These are phyloP conservation scores for Obelidium mucronatum DNA, from an alignment of 192 early-diverging fungal species.

Conservation along the genomic window DNA sequence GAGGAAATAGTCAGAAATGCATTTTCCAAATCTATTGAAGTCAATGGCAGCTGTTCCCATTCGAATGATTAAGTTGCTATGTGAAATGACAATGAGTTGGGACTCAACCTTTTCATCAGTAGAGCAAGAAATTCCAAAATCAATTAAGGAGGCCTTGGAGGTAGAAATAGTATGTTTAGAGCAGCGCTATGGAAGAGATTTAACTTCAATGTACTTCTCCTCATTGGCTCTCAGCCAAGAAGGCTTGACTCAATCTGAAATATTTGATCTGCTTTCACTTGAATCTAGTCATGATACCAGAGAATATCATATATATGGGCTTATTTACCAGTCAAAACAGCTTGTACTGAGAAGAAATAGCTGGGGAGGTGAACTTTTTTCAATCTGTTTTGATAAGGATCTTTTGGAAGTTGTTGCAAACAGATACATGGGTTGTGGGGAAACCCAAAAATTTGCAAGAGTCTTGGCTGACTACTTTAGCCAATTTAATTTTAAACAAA, in stretches of 20 bases:
- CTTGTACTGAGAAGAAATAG: neutral
- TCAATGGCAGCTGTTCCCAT: conserved; percentile 20
- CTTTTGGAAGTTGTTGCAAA: conserved; percentile 2
- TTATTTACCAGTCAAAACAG: neutral
- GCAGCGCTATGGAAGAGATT: neutral
- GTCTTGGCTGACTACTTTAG: conserved; percentile 19
- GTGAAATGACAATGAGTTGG: conserved; percentile 12
- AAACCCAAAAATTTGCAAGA: neutral
- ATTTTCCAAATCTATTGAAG: neutral
- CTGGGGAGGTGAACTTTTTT: conserved; percentile 35
- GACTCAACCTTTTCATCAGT: neutral
- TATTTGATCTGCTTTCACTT: conserved; percentile 13
- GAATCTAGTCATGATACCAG: neutral
- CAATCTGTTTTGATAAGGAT: conserved; percentile 9
- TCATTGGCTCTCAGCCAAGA: neutral
- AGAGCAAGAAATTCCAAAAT: neutral
- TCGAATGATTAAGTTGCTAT: conserved; percentile 20
- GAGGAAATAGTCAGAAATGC: conserved; percentile 10
- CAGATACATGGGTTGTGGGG: neutral
- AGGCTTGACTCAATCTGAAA: conserved; percentile 26
- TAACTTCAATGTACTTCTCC: conserved; percentile 1
- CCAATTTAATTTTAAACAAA: neutral
- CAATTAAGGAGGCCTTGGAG: neutral
- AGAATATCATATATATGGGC: no score
- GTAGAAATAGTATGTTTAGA: neutral